These are phyloP conservation scores for Lonicera japonica DNA, from an alignment of 129 eudicot species.

Conservation along the genomic window DNA sequence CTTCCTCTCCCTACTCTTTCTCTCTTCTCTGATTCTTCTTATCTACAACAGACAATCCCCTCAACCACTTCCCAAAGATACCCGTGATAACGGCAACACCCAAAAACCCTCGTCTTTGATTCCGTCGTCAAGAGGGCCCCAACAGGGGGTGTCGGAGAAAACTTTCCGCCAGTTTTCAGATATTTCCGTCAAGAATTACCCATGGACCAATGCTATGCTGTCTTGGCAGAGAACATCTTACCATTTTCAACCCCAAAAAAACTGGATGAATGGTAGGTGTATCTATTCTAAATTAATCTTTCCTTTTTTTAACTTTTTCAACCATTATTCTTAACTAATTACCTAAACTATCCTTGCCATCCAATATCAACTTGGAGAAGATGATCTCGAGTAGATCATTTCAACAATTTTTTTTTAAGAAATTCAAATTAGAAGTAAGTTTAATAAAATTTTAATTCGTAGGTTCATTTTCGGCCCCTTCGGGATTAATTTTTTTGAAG, in stretches of 20 bases:
- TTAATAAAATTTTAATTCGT: too few species aligned
- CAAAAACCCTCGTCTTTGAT: not conserved
- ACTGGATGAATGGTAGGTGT: conserved; percentile 89
- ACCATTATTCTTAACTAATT: not conserved
- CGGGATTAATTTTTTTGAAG: too few species aligned
- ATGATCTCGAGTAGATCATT: too few species aligned
- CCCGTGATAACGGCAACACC: conserved; percentile 12
- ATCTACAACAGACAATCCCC: conserved; percentile 12
- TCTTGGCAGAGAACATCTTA: conserved; percentile 81
- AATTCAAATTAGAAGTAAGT: too few species aligned
- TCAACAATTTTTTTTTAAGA: too few species aligned
- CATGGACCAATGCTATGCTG: conserved; percentile 80
- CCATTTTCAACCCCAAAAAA: conserved; percentile 86
- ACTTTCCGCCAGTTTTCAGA: conserved; percentile 26
- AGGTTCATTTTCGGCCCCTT: too few species aligned
- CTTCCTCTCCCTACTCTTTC: conserved; percentile 28
- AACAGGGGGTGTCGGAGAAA: conserved; percentile 77
- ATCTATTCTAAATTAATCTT: not conserved
- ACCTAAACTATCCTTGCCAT: not conserved
- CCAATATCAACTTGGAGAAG: too few species aligned
- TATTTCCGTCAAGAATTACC: conserved; percentile 14
- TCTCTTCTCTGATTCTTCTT: conserved; percentile 27
- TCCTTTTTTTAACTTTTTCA: too few species aligned
- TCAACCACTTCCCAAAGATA: not conserved
- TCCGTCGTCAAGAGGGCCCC: conserved; percentile 54